A percentile compares a stretch with the other conserved stretches of the same genome.
phyloP scores from a whole-genome alignment of 805 yeast genomes.

The Lachancea meyersii region DNA sequence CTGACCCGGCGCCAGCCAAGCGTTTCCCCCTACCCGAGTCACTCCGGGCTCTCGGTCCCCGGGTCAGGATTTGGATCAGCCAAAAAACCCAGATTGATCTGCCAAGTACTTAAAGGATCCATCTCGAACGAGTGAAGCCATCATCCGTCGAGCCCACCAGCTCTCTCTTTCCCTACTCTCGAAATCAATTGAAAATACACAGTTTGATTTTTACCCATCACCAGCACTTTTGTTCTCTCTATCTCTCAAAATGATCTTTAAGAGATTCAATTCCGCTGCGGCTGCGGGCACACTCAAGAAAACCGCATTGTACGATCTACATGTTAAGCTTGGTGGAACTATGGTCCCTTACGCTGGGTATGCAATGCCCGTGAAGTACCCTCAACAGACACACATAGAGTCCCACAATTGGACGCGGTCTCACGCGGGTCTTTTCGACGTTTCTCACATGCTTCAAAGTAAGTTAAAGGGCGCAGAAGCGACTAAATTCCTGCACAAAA shows the following conservation, averaged over 20 bases:
- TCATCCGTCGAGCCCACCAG: no score
- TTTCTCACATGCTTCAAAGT: constrained; percentile 96
- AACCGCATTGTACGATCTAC: constrained; percentile 81
- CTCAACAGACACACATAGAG: constrained; percentile 79
- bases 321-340: constrained; percentile 71
- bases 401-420: constrained; percentile 92
- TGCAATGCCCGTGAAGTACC: constrained; percentile 87
- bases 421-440: constrained; percentile 89
- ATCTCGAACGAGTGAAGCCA: neutral
- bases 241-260: constrained; percentile 8
- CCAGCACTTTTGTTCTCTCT: neutral
- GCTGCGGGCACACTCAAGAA: constrained; percentile 35
- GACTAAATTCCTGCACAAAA: constrained; percentile 58
- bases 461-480: constrained; percentile 64
- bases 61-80: neutral
- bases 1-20: no score
- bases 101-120: neutral
- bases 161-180: no score
- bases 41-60: constrained; percentile 1
- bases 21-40: no score
- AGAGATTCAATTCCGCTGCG: constrained; percentile 30
- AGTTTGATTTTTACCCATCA: neutral
- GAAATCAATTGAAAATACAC: neutral
- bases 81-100: neutral
- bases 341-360: constrained; percentile 97